Evolutionary conservation across 2,329 filamentous ascomycete species (phyloP), one percentile per base, ranked within the genome.

Genomic region (Pseudogymnoascus verrucosus): DNA sequence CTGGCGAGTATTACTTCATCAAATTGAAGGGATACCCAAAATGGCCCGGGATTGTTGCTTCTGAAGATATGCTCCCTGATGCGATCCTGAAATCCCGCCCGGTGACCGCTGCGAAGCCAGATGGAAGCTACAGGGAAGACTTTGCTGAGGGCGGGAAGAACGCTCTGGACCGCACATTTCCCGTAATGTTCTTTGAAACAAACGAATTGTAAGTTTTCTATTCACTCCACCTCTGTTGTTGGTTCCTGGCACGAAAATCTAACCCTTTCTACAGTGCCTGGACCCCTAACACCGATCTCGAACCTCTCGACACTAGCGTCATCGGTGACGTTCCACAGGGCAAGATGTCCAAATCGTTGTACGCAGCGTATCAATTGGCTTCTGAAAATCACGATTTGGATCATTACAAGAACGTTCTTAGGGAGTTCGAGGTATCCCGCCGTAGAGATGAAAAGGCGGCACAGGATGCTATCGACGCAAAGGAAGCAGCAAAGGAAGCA

Each of bases 11-110:
- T 77, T 98, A 89, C 78, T 87, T 96, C 73, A 91, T 96, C 68
- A 90, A 93, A 76, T 87, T 99, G 76, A 96, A 96, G 81, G 95
- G 93, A 65, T 96, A 91, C 76, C 91, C 95, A 34, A 88, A 91
- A 40, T 99, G 95, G 95, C 95, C 95, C 14, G 89, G 91, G 63
- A 90, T 99, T 73, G 86, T 99, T 70, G 95, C 91, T 75, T 92
- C 96, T 74, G 93, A 99, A 76, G 87, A 89, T 66, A 98, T 99
- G 88, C 86, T 99, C 19, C 93, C 95, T 1, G 81, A 87, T 64
- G 86, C 83, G 12, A 83, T 99, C 23, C 78, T 96, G 63, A 89
- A 83, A 71, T 84, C 84, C 54, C 89, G 95, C 66, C 95, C 93
- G 7, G 90, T 96, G 62, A 92, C 91, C 51, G 92, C 93, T 21